Evolutionary conservation across 768 basidiomycete genomes (phyloP).

Genomic region (Trametes cubensis): DNA sequence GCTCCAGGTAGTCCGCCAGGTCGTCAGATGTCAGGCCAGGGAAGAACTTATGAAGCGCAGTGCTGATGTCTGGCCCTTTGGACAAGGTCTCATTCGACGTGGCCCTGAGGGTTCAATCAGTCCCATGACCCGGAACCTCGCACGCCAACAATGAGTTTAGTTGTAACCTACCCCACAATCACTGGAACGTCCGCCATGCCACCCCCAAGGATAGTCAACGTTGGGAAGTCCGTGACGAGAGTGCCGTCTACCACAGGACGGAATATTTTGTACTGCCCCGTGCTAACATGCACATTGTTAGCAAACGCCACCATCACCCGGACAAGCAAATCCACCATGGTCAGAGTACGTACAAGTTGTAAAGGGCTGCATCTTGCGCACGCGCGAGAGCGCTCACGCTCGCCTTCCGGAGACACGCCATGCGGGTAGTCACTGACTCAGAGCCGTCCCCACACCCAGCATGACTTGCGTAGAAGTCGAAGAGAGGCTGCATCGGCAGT

Average conservation of each 20-base stretch:
- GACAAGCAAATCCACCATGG: no score
- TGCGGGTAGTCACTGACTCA: constrained; percentile 35
- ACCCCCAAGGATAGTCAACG: constrained; percentile 46
- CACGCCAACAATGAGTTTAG: no score
- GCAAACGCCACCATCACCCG: no score
- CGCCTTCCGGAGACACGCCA: constrained; percentile 53
- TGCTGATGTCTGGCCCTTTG: constrained; percentile 41
- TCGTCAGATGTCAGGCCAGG: constrained; percentile 47
- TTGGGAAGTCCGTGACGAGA: constrained; percentile 52
- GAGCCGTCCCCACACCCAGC: constrained; percentile 53
- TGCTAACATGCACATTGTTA: no score
- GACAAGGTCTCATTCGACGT: constrained; percentile 64
- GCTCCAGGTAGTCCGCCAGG: constrained; percentile 40
- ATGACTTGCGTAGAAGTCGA: constrained; percentile 50
- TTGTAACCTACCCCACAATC: constrained; percentile 65
- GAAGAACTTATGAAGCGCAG: constrained; percentile 46
- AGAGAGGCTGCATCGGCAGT: constrained; percentile 55
- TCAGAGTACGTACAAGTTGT: constrained; percentile 50
- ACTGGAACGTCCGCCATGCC: constrained; percentile 54
- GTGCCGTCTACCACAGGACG: constrained; percentile 58
- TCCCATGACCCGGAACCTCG: no score
- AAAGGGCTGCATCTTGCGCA: constrained; percentile 53
- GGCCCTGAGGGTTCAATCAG: no score
- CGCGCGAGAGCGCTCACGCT: constrained; percentile 53
- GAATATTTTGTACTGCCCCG: constrained; percentile 51